Percentiles rank a stretch among this genome's conserved stretches.
Evolutionary conservation across 208 protist genomes (phyloP).

Genomic region (Leishmania turanica): DNA sequence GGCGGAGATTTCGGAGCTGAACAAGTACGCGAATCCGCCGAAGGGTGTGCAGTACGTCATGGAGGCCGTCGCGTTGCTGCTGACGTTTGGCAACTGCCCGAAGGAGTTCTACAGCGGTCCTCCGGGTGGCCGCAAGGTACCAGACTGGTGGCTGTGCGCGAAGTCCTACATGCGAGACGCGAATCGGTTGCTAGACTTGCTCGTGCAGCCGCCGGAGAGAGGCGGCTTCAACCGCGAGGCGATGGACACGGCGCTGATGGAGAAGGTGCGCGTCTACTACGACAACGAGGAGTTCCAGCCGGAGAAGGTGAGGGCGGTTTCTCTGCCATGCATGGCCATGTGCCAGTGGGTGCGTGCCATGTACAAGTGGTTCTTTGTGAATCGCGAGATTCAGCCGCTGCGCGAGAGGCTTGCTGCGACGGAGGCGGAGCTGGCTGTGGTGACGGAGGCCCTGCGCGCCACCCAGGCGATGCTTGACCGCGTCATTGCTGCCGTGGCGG

Average conservation of each 20-base stretch:
- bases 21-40: conserved; percentile 96
- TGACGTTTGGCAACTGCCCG: conserved; percentile 95
- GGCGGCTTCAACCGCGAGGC: conserved; percentile 94
- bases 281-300: conserved; percentile 93
- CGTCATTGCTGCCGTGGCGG: conserved; percentile 93
- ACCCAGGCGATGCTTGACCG: conserved; percentile 90
- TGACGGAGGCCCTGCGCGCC: conserved; percentile 88
- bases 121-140: conserved; percentile 91
- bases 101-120: conserved; percentile 94
- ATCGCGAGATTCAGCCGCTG: conserved; percentile 95
- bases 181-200: conserved; percentile 88
- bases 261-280: conserved; percentile 95
- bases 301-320: conserved; percentile 92
- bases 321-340: conserved; percentile 97
- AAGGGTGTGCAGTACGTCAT: conserved; percentile 97
- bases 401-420: conserved; percentile 83
- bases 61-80: conserved; percentile 96
- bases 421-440: conserved; percentile 90
- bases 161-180: conserved; percentile 95
- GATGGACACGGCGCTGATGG: conserved; percentile 94
- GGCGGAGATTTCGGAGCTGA: conserved; percentile 96
- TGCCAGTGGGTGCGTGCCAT: conserved; percentile 98
- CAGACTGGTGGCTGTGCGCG: conserved; percentile 96
- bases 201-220: conserved; percentile 88
- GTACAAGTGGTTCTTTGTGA: conserved; percentile 97